phyloP scores from a whole-genome alignment of 73 alveolate genomes.

The Tetrahymena borealis region DNA sequence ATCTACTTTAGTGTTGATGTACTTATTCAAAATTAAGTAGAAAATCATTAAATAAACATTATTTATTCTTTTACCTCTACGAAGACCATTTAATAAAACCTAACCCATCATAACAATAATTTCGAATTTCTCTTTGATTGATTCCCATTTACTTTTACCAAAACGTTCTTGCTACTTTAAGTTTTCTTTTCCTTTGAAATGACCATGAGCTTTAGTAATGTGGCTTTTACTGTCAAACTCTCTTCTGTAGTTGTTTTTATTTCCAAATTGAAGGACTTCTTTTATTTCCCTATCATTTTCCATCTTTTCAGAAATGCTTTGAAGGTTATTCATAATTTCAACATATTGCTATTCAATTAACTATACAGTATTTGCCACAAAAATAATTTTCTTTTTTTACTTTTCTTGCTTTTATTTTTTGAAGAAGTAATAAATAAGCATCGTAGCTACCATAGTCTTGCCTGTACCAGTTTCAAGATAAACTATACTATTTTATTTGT shows the following conservation, averaged over 20 bases:
- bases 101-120: conserved; percentile 36
- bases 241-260: not conserved
- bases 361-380: conserved; percentile 25
- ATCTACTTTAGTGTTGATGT: not conserved
- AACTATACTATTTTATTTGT: conserved; percentile 14
- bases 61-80: conserved; percentile 9
- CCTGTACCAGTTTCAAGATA: conserved; percentile 35
- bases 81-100: conserved; percentile 22
- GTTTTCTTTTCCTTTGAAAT: not conserved
- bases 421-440: conserved; percentile 25
- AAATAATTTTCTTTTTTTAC: conserved; percentile 10
- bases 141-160: conserved; percentile 22
- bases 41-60: not conserved
- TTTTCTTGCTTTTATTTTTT: conserved; percentile 1
- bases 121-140: not conserved
- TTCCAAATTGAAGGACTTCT: not conserved
- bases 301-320: conserved; percentile 6
- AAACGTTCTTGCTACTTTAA: conserved; percentile 1
- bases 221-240: not conserved
- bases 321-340: not conserved
- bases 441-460: conserved; percentile 23
- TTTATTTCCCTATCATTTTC: not conserved
- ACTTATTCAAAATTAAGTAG: not conserved
- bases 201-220: not conserved
- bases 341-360: conserved; percentile 5